These are phyloP conservation scores for Leccinum barrowsii DNA, from an alignment of 768 basidiomycete species.

Conservation along the genomic window DNA sequence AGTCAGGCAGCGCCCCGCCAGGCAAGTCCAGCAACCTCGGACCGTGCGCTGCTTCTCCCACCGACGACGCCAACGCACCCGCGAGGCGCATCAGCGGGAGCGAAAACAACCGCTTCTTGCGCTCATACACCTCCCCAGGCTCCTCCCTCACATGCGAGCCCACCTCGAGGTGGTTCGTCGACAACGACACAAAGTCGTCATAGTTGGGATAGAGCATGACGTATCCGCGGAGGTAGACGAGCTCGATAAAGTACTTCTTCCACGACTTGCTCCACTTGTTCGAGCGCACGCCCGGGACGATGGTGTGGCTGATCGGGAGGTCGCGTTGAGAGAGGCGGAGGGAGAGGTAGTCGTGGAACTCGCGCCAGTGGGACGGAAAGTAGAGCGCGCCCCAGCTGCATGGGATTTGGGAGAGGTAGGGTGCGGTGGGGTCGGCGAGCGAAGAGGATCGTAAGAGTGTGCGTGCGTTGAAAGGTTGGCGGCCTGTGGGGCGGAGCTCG, in stretches of 20 bases:
- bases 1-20: conserved; percentile 45
- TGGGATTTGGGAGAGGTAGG: conserved; percentile 83
- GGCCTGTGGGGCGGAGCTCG: conserved; percentile 66
- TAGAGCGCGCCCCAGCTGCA: conserved; percentile 93
- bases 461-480: conserved; percentile 66
- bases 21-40: conserved; percentile 58
- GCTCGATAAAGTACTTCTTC: conserved; percentile 89
- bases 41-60: conserved; percentile 11
- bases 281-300: conserved; percentile 76
- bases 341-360: conserved; percentile 76
- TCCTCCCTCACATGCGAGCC: conserved; percentile 73
- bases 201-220: conserved; percentile 91
- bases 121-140: conserved; percentile 42
- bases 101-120: conserved; percentile 61
- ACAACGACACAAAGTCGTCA: conserved; percentile 63
- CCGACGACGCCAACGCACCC: conserved; percentile 7
- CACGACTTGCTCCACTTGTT: conserved; percentile 80
- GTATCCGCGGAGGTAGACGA: conserved; percentile 77
- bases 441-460: conserved; percentile 45
- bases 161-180: conserved; percentile 87
- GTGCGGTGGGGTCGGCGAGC: conserved; percentile 46
- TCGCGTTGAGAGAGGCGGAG: conserved; percentile 57
- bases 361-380: conserved; percentile 86
- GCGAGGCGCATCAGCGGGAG: conserved; percentile 62
- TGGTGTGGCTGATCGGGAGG: conserved; percentile 32